Conservation (phyloP, 2,329 filamentous ascomycete genomes). For the Corynespora cassiicola region DNA sequence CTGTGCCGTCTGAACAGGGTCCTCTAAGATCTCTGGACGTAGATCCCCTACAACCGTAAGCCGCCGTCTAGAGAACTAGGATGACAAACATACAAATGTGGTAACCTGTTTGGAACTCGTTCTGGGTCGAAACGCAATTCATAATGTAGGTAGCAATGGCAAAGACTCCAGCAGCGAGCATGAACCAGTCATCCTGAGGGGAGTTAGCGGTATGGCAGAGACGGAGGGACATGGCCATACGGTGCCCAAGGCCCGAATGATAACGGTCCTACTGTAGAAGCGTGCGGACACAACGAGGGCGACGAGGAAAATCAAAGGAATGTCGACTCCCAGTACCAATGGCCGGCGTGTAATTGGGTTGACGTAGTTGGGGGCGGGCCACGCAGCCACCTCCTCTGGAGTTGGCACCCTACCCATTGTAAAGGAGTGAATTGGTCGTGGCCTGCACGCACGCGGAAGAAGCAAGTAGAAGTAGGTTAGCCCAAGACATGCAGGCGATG, state of each 20-base stretch:
- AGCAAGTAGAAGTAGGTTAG: too few relatives aligned
- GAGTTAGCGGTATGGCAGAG: not conserved
- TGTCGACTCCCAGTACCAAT: conserved; percentile 28
- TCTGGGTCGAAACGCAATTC: conserved; percentile 29
- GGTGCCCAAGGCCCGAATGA: conserved; percentile 26
- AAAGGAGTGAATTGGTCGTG: not conserved
- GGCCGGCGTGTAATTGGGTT: conserved; percentile 28
- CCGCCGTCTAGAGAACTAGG: not conserved
- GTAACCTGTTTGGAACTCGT: conserved; percentile 34
- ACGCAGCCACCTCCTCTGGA: conserved; percentile 27
- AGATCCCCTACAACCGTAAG: conserved; percentile 28
- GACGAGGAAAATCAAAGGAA: conserved; percentile 14
- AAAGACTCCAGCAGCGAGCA: conserved; percentile 29
- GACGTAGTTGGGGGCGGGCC: conserved; percentile 37
- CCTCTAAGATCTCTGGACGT: conserved; percentile 16
- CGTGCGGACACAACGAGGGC: conserved; percentile 6
- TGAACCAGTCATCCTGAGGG: conserved; percentile 34
- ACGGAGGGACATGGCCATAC: conserved; percentile 6
- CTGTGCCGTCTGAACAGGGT: conserved; percentile 24
- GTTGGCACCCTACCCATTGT: conserved; percentile 26
- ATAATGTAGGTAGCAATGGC: conserved; percentile 33
- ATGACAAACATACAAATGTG: conserved; percentile 26
- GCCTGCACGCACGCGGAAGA: too few relatives aligned
- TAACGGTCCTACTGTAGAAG: conserved; percentile 30
- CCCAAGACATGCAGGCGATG: too few relatives aligned